phyloP scores from a whole-genome alignment of 805 yeast species.

The Clavispora vitiphila region DNA sequence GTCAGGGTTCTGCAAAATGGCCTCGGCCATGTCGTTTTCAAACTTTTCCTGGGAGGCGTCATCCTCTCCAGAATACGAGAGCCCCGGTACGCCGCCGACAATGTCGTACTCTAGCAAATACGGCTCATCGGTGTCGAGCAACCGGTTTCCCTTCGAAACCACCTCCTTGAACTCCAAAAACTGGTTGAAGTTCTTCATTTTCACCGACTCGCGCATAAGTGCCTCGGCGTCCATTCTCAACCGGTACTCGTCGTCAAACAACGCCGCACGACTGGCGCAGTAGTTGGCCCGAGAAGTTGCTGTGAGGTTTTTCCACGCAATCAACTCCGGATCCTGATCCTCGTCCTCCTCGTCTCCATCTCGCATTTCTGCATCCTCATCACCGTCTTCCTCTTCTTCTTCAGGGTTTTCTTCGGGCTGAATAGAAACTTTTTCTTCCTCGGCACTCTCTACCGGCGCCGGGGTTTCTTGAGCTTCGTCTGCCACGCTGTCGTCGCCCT shows the following conservation, averaged over 20 bases:
- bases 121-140: slow-evolving; percentile 53
- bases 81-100: slow-evolving; percentile 70
- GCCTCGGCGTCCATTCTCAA: slow-evolving; percentile 70
- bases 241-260: slow-evolving; percentile 54
- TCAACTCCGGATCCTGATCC: slow-evolving; percentile 69
- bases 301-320: slow-evolving; percentile 80
- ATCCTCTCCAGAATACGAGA: slow-evolving; percentile 49
- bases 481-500: slow-evolving; percentile 10
- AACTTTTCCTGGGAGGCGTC: slow-evolving; percentile 34
- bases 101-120: slow-evolving; percentile 80
- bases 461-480: slow-evolving; percentile 3
- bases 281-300: slow-evolving; percentile 75
- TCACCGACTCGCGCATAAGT: slow-evolving; percentile 55
- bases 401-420: slow-evolving; percentile 27
- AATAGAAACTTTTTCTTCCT: slow-evolving; percentile 9
- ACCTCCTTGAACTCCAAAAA: slow-evolving; percentile 38
- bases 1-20: slow-evolving; percentile 22
- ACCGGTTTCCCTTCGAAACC: slow-evolving; percentile 39
- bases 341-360: slow-evolving; percentile 46
- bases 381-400: slow-evolving; percentile 37
- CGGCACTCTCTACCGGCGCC: slow-evolving; percentile 8
- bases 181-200: slow-evolving; percentile 58
- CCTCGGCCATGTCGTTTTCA: slow-evolving; percentile 34
- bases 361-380: slow-evolving; percentile 10
- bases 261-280: slow-evolving; percentile 59